Base-by-base conservation (phyloP, 169 alveolate species). In the Fabrea salina region DNA sequence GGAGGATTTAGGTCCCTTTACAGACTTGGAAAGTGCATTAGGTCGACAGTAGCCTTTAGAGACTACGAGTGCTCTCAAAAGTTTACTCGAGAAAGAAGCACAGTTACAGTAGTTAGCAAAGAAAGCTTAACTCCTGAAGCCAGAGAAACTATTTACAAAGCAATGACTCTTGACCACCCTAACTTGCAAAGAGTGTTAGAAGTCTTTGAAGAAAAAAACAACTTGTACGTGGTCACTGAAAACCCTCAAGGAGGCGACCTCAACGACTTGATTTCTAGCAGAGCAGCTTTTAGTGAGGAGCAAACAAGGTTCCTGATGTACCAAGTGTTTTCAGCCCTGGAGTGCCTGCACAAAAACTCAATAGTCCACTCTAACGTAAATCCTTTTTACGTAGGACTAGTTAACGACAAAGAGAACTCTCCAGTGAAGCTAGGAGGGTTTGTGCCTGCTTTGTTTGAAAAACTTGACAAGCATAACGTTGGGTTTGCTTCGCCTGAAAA, bases 141-240 rank as follows among this genome's bases (percentile, higher is more conserved):
- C n/a, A 68, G 13, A 19, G 25, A 8, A 11, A 64, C 40, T 2
- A 37, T 68, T 11, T n/a, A n/a, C 7, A 43, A 19, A 1, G 19
- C n/a, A 3, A 43, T n/a, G 35, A 13, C 40, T 19, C 37, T 68
- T 8, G 95, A 89, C 75, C 95, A 89, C 64, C 95, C 95, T 16
- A 89, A 89, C 30, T 77, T 86, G 47, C 71, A 75, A 27, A 86
- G 82, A 57, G 75, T 87, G 41, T 82, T 86, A 54, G 95, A 89
- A 37, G 87, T 86, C 37, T 82, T 89, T 77, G 90, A 81, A 27
- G 88, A 90, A 40, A 87, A 78, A 16, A 54, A 11, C 35, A 54
- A 54, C 8, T 11, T 54, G 30, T 19, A 54, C 33, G 30, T 54
- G 8, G 67, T 54, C 25, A 11, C 33, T 54, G 67, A 54, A 33